Evolutionary conservation across 371 early-diverging fungal genomes (phyloP), one percentile per base, ranked within the genome.

Genomic region (Rhizopus sp.): DNA sequence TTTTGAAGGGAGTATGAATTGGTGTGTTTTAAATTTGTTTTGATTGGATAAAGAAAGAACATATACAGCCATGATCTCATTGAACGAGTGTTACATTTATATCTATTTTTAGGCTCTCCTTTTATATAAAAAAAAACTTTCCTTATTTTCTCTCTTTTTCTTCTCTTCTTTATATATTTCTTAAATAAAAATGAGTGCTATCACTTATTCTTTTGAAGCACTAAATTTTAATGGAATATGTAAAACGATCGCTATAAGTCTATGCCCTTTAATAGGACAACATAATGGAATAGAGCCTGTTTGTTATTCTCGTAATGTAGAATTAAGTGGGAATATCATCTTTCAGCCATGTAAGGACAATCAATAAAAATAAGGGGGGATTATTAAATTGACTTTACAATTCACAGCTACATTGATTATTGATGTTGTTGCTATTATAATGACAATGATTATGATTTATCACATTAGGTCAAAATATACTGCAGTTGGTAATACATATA

Each of bases 261-360:
- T 95, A 46, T 97, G 98, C 69, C 94, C 96, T 35, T 76, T 95
- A 42, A 88, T 97, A 56, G 93, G 91, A 34, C 69, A 72, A 40
- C 64, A 68, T n/a, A 78, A 86, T 32, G 92, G 90, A 30, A 84
- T 89, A 48, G 96, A 93, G 64, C 95, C 97, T 32, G 70, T 77
- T 33, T 96, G 97, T 75, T 97, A 95, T 72, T 89, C 95, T 30
- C 85, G 98, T 41, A 96, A 96, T 72, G 90, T 95, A 53, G 93
- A 93, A 63, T 69, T 88, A 29, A 81, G 77, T 57, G 84, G 83
- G 63, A 80, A 84, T 39, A 80, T 96, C 34, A 82, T 96, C 48
- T 96, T 96, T 73, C 94, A 97, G 73, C 93, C 93, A 42, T 90
- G 92, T 93, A 82, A 70, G 16, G 33, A 53, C 13, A 8, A 50